Percentiles rank a stretch among this genome's conserved stretches.
Conservation (phyloP, 2,329 filamentous ascomycete genomes). For the Colletotrichum acutatum region DNA sequence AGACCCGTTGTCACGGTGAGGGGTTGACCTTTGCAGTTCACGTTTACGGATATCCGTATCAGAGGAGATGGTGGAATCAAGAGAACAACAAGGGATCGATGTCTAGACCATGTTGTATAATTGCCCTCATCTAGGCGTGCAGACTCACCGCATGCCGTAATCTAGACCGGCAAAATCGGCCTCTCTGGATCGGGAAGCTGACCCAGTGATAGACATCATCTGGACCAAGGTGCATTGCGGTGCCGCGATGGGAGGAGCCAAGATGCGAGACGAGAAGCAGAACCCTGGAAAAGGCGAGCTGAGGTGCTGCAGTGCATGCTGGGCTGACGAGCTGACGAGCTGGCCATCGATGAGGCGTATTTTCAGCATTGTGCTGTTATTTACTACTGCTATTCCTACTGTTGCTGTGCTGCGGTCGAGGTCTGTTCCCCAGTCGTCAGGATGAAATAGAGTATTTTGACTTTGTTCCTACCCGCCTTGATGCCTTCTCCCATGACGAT, state of each 20-base stretch:
- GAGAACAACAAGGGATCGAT: background rate
- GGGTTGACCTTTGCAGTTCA: background rate
- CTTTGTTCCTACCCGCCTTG: background rate
- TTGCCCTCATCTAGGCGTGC: background rate
- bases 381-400: background rate
- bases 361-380: background rate
- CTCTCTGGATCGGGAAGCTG: slow-evolving; percentile 22
- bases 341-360: background rate
- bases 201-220: slow-evolving; percentile 13
- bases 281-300: background rate
- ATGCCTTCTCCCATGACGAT: background rate
- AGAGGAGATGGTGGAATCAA: background rate
- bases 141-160: background rate
- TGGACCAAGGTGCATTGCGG: slow-evolving; percentile 1
- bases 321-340: slow-evolving; percentile 1
- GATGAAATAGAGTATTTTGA: background rate
- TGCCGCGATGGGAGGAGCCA: background rate
- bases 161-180: background rate
- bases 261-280: slow-evolving; percentile 4
- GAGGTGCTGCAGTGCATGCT: background rate
- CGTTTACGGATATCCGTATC: background rate
- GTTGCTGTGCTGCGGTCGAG: background rate
- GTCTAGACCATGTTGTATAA: background rate
- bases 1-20: background rate
- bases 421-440: background rate